A percentile compares a stretch with the other conserved stretches of the same genome.
phyloP scores from a whole-genome alignment of 192 early-diverging fungal genomes.

The Dimargaris cristalligena region DNA sequence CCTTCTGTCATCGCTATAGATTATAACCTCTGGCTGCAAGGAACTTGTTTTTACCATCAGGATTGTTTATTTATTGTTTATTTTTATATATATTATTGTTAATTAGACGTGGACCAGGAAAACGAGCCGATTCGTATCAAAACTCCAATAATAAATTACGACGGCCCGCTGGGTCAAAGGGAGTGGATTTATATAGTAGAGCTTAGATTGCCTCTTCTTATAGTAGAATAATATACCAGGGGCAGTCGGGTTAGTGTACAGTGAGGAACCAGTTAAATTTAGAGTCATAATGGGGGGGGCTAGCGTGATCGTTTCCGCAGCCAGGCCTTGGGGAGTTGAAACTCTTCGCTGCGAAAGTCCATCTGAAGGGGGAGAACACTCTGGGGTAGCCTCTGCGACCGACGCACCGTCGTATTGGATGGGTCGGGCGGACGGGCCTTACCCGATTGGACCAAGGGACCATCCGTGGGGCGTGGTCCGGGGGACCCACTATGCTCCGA shows the following conservation, averaged over 20 bases:
- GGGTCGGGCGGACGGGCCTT: no score
- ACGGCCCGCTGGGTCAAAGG: background rate
- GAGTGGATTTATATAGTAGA: background rate
- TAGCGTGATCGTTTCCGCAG: background rate
- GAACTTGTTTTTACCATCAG: background rate
- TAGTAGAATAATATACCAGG: background rate
- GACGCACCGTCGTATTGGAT: background rate
- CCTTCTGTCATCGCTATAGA: background rate
- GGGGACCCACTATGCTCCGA: background rate
- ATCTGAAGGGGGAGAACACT: background rate
- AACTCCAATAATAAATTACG: background rate
- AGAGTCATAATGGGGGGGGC: no score
- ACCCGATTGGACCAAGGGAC: background rate
- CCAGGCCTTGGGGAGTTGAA: background rate
- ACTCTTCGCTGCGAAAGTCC: background rate
- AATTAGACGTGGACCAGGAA: background rate
- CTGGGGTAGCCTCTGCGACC: background rate
- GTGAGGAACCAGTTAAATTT: no score
- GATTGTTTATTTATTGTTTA: background rate
- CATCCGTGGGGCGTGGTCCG: background rate
- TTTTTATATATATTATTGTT: background rate
- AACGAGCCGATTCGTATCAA: background rate
- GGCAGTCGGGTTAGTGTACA: slow-evolving; percentile 1
- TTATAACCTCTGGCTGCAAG: background rate
- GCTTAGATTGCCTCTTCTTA: background rate